Evolutionary conservation across 1,284 basidiomycete species (phyloP), one percentile per base, ranked within the genome.

Genomic region (Ustilago nuda): DNA sequence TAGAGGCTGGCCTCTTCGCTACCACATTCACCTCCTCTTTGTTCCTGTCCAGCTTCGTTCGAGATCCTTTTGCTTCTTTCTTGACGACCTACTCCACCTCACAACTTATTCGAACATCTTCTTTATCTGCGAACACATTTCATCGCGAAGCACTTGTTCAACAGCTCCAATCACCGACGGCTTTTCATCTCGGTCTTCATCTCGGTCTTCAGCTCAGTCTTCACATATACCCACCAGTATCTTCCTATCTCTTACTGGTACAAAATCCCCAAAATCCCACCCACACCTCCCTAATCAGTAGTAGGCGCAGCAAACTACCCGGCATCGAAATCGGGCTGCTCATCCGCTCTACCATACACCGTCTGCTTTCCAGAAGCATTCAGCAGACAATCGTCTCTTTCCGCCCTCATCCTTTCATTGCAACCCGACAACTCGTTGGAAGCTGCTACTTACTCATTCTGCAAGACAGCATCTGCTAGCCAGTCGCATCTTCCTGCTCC

Each of bases 351-450:
- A 17, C 30, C 17, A 45, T 45, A 45, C 48, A 50, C 33, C 35
- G 58, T 59, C 65, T 57, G 56, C 59, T 61, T 57, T 54, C 59
- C 61, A 48, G 54, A 54, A 45, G 7, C 19, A n/a, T 2, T 27
- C 17, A 15, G 36, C 23, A 35, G 37, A 35, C 53, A 19, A 37
- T 4, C 35, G 23, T 27, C 23, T 27, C 23, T 27, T 27, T 27
- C 2, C 23, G 23, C 3, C 23, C 23, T 27, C 2, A 27, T 27
- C 23, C 23, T 27, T 27, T 27, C 23, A 27, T 27, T 27, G 23
- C 23, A 27, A 27, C 23, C 23, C 23, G 23, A 27, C 51, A 53
- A 35, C 43, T 23, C 19, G n/a, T 23, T 23, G 43, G 43, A 45
- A 17, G 43, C 43, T 4, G n/a, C 43, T 45, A 41, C 39, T 41